Base-by-base conservation (phyloP, 1,139 yeast species). In the Taphrina populina region DNA sequence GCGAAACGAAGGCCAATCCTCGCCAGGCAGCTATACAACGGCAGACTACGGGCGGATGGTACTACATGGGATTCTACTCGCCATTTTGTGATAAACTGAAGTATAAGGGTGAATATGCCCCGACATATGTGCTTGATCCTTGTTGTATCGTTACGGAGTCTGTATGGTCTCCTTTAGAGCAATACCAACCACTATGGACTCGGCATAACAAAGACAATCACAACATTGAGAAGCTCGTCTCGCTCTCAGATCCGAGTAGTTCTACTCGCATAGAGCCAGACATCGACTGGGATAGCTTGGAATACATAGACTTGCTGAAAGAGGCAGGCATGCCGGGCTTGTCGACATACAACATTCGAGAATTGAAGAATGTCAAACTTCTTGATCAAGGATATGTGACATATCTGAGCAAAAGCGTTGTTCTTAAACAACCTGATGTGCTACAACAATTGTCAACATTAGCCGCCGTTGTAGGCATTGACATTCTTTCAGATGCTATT, bases 21-120 rank as follows among this genome's bases (percentile, higher is more conserved):
- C 36, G 74, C 76, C 0, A 79, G 20, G 17, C 39, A 7, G 8
- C 30, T 8, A 11, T 8, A 8, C 30, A 27, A 11, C 20, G 6
- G 11, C 26, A 20, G 30, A 15, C 13, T 19, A 11, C 20, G 11
- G 17, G 23, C 15, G 52, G 26, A 17, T 33, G 20, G 40, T 39
- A 36, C 20, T 26, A 44, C 94, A 32, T 47, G 62, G 64, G 74
- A 0, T 86, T 80, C 63, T 88, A 83, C 65, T 81, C 88, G 45
- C 82, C 81, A 4, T 88, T 83, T 63, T 86, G 96, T 67, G 74
- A 72, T 1, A 90, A 90, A 66, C 88, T 90, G 96, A 74, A 72
- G 39, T 90, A 90, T 67, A 90, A 90, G 69, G 82, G 77, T 35
- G 78, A 81, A 59, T 88, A 83, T 67, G 46, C 59, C 6, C 74